Evolutionary conservation across 148 eudicot genomes (phyloP), one percentile per base, ranked within the genome.

Genomic region (Persicaria maculosa): DNA sequence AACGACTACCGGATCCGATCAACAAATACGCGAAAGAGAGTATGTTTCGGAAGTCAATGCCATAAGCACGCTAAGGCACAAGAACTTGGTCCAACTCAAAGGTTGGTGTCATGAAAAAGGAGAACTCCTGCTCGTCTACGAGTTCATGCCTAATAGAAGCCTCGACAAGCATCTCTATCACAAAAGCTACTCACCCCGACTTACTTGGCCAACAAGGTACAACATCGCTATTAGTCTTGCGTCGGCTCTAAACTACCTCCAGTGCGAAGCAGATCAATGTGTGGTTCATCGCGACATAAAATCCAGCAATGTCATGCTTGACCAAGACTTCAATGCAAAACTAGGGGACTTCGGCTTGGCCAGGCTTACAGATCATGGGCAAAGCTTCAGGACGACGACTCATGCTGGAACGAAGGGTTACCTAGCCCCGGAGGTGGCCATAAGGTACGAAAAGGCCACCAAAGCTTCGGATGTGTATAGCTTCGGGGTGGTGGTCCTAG

Each of bases 111-210:
- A 82, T 1, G 81, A 82, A 1, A 10, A 71, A 43, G 74, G 75
- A 4, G 78, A 79, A 20, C 75, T 84, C 48, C 52, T 84, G 4
- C 77, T 84, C 0, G 82, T 81, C 62, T 84, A 86, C 5, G 87
- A 84, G 74, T 84, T 71, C 75, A 81, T 86, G 84, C 84, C 84
- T 4, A 86, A 82, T 17, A 74, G 87, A 4, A 86, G 89, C 80
- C 67, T 74, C 80, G 87, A 84, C 20, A 17, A 57, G 31, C 89
- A 84, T 70, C 79, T 86, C 43, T 86, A 81, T 62, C 40, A 0
- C 40, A 0, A 31, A 31, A 31, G 74, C 82, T 1, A 78, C 72
- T 17, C 68, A 22, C 55, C 5, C 10, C 4, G 71, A 36, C 85
- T 82, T 5, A 15, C 36, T 46, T 86, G 89, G 89, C 25, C 25